Percentiles rank a stretch among this genome's conserved stretches.
Conservation (phyloP, 139 green algal genomes). For the Limnomonas spitsbergensis region DNA sequence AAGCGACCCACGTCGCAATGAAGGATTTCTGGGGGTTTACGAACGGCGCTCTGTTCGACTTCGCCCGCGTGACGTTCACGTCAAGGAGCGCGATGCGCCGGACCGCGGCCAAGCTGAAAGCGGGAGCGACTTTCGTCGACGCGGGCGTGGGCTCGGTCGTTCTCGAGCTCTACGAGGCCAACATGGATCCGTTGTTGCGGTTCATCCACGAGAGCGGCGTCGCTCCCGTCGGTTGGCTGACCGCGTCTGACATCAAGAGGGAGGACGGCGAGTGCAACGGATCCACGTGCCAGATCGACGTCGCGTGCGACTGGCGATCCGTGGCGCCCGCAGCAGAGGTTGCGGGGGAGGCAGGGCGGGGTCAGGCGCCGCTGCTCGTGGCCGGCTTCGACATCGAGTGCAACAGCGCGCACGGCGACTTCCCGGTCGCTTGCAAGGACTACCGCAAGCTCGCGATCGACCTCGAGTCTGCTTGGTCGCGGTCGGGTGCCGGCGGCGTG, state of each 20-base stretch:
- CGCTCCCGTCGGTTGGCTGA: slow-evolving; percentile 15
- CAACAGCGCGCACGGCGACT: slow-evolving; percentile 26
- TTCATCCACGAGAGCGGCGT: slow-evolving; percentile 17
- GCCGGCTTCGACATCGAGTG: slow-evolving; percentile 32
- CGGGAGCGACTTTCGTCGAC: not conserved
- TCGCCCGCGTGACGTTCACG: not conserved
- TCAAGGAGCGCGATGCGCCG: not conserved
- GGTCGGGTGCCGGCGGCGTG: not conserved
- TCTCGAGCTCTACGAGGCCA: slow-evolving; percentile 15
- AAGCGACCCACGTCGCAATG: not conserved
- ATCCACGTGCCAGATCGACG: not conserved
- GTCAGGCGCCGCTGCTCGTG: not conserved
- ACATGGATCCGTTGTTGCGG: slow-evolving; percentile 21
- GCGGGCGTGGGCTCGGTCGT: not conserved
- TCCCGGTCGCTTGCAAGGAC: slow-evolving; percentile 16
- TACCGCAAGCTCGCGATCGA: slow-evolving; percentile 11
- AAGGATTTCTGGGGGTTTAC: slow-evolving; percentile 21
- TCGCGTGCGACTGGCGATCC: not conserved
- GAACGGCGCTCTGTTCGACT: not conserved
- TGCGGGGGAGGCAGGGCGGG: not conserved
- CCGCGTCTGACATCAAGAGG: not conserved
- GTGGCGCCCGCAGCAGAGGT: not conserved
- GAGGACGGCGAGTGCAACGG: not conserved
- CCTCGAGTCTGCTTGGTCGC: not conserved
- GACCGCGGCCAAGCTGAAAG: not conserved